Evolutionary conservation across 2,329 filamentous ascomycete species (phyloP).

Genomic region (Periglandula ipomoeae): DNA sequence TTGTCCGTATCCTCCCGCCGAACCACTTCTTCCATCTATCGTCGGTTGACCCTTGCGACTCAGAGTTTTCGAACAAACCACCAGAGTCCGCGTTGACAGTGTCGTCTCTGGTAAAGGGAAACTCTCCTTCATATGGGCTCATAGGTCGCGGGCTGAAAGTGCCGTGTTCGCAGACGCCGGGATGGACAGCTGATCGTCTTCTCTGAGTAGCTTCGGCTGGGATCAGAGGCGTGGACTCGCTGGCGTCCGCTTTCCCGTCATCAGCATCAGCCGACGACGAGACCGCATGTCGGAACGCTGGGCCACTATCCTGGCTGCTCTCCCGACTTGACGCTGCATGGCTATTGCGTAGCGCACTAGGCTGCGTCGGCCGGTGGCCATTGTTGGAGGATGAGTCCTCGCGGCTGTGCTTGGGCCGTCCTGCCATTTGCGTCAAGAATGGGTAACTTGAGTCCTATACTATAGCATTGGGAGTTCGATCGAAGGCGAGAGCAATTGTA

Average conservation of each 20-base stretch:
- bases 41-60: conserved; percentile 28
- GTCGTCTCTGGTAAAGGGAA: conserved; percentile 21
- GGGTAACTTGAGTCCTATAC: not conserved
- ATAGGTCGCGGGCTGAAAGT: conserved; percentile 63
- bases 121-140: conserved; percentile 32
- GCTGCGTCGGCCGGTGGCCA: conserved; percentile 32
- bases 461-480: not conserved
- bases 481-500: not conserved
- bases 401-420: conserved; percentile 18
- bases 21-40: conserved; percentile 40
- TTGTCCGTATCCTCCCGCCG: conserved; percentile 44
- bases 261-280: conserved; percentile 7
- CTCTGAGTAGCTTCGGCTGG: conserved; percentile 8
- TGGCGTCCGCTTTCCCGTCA: conserved; percentile 16
- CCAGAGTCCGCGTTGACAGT: conserved; percentile 22
- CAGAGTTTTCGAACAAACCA: conserved; percentile 29
- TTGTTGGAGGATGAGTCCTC: conserved; percentile 18
- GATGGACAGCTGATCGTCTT: conserved; percentile 17
- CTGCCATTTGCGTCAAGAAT: conserved; percentile 14
- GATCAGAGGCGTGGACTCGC: conserved; percentile 45
- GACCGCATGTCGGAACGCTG: conserved; percentile 8
- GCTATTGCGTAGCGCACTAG: conserved; percentile 37
- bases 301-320: conserved; percentile 11
- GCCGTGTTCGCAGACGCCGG: conserved; percentile 57
- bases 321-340: conserved; percentile 23